Base-by-base conservation (phyloP, 2,329 filamentous ascomycete species). In the Beauveria sp. region DNA sequence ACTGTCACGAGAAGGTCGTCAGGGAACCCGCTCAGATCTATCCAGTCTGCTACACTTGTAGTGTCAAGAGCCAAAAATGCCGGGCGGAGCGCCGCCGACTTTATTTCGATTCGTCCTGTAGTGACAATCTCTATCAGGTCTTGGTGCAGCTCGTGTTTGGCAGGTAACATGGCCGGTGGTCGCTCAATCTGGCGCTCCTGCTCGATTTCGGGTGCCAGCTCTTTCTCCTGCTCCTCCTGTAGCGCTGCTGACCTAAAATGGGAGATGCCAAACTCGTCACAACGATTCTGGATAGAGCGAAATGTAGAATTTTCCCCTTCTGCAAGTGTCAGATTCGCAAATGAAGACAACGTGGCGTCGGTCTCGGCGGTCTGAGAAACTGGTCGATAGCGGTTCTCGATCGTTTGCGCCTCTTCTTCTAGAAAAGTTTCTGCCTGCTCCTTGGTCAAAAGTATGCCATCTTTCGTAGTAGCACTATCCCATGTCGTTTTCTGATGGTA, bases 191-290 rank as follows among this genome's bases (percentile, higher is more conserved):
- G 73, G 0, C 78, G 73, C 66, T 90, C 84, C 28, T 80, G 72
- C 64, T 90, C 84, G 1, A 83, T 78, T 63, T 91, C 87, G 0
- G 84, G 84, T 0, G 83, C 77, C 0, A 91, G 73, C 64, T 90
- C 88, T 0, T 86, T 77, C 66, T 91, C 87, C 64, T 90, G 85
- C 63, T 91, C 88, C 66, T 90, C 85, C 2, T 55, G 50, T 1
- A 61, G 43, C 14, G 41, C 51, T 2, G 51, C 58, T 6, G 51
- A 61, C 12, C 41, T 8, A 10, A 55, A 61, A 6, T 48, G 41
- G 5, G 28, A 50, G 2, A 55, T 22, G 20, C 58, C 58, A 41
- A 61, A 61, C 28, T 55, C 58, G 1, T 30, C 30, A 24, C 50
- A 61, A 2, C 58, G 50, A 3, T 28, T 10, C 9, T 55, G 20